A percentile compares a stretch with the other conserved stretches of the same genome.
These are phyloP conservation scores for Spatholobus suberectus DNA, from an alignment of 306 rosid genomes.

Conservation along the genomic window DNA sequence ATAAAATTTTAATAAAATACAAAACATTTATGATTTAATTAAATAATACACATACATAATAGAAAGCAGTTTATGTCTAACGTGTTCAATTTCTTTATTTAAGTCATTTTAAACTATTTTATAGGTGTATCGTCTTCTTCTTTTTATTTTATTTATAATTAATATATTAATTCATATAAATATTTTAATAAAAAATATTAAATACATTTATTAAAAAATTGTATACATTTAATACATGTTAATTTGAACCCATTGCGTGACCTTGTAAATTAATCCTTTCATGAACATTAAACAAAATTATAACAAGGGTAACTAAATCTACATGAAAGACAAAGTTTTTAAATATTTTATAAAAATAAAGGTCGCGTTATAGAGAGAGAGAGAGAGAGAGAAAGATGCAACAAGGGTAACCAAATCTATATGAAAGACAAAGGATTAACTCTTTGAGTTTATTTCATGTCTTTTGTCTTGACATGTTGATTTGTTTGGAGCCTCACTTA, in stretches of 20 bases:
- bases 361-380: neutral
- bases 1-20: too few species aligned
- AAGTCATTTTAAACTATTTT: too few species aligned
- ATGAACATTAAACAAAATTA: neutral
- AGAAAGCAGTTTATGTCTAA: too few species aligned
- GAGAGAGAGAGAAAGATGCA: neutral
- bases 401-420: neutral
- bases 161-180: too few species aligned
- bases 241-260: neutral
- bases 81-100: neutral
- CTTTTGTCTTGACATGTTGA: neutral
- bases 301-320: neutral
- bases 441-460: too few species aligned
- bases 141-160: too few species aligned
- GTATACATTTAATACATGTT: too few species aligned
- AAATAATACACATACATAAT: too few species aligned
- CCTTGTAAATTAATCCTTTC: neutral
- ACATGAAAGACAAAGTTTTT: too few species aligned
- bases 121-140: neutral
- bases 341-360: neutral
- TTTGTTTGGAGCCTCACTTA: conserved; percentile 1
- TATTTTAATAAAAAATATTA: too few species aligned
- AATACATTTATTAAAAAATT: neutral
- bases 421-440: neutral
- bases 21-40: too few species aligned